phyloP scores from a whole-genome alignment of 257 asterid species.

The Echium plantagineum region DNA sequence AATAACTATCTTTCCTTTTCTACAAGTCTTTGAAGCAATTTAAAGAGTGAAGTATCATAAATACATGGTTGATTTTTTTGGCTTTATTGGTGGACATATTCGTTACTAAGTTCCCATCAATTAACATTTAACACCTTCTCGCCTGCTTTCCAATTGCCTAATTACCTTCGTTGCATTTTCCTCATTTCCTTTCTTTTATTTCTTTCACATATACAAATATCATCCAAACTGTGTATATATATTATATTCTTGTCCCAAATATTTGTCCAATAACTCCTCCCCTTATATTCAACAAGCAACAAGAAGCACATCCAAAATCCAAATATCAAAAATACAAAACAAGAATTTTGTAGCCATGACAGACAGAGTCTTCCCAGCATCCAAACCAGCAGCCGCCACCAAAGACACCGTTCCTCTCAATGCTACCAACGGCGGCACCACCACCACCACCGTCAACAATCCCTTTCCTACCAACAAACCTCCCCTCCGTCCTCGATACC shows the following conservation, averaged over 20 bases:
- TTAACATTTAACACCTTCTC: background rate
- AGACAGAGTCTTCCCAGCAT: conserved; percentile 55
- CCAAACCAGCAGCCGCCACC: conserved; percentile 31
- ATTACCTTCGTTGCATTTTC: background rate
- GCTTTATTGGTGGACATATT: background rate
- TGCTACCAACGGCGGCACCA: conserved; percentile 4
- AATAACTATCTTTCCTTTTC: background rate
- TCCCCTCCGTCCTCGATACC: conserved; percentile 63
- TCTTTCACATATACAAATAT: background rate
- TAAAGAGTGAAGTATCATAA: too few species aligned
- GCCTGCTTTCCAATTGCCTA: background rate
- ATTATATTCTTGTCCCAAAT: background rate
- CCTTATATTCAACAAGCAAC: background rate
- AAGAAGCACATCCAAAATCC: too few species aligned
- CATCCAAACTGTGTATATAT: background rate
- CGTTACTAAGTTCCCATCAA: background rate
- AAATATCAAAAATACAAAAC: background rate
- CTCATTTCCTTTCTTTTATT: background rate
- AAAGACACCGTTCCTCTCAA: background rate
- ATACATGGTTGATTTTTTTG: background rate
- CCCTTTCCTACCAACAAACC: conserved; percentile 51
- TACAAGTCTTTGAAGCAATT: too few species aligned
- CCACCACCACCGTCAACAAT: conserved; percentile 23
- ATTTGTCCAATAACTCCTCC: background rate
- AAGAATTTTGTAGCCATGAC: conserved; percentile 22